phyloP scores from a whole-genome alignment of 441 rosid genomes.

The Adansonia gregorii region DNA sequence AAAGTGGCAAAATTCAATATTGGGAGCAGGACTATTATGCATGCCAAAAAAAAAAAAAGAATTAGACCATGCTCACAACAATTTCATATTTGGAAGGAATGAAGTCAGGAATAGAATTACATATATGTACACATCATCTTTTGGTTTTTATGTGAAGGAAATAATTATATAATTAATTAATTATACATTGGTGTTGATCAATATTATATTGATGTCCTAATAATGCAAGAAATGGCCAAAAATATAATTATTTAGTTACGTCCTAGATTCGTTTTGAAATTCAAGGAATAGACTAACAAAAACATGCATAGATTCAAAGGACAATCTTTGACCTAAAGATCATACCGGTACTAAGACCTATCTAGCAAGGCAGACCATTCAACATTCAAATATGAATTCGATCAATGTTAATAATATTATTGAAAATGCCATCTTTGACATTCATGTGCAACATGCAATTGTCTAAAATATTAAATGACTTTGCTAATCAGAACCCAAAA shows the following conservation, averaged over 20 bases:
- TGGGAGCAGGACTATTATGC: no score
- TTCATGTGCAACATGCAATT: conserved; percentile 30
- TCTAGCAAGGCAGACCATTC: neutral
- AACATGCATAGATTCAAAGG: conserved; percentile 36
- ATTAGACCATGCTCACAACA: no score
- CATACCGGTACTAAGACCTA: conserved; percentile 36
- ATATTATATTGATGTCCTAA: no score
- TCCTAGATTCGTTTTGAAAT: conserved; percentile 33
- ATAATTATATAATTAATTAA: neutral
- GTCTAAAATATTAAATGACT: neutral
- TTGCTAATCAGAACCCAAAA: conserved; percentile 5
- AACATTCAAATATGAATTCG: conserved; percentile 13
- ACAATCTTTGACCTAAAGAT: conserved; percentile 69
- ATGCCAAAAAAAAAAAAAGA: no score
- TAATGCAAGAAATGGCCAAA: neutral
- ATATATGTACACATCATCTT: neutral
- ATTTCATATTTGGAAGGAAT: neutral
- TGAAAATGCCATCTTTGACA: neutral
- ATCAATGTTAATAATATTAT: neutral
- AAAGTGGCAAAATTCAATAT: no score
- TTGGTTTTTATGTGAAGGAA: neutral
- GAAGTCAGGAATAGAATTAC: neutral
- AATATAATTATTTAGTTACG: conserved; percentile 5
- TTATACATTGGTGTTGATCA: neutral
- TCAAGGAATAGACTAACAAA: conserved; percentile 25